Evolutionary conservation across 2,329 filamentous ascomycete species (phyloP), one percentile per base, ranked within the genome.

Genomic region (Penicillium sp.): DNA sequence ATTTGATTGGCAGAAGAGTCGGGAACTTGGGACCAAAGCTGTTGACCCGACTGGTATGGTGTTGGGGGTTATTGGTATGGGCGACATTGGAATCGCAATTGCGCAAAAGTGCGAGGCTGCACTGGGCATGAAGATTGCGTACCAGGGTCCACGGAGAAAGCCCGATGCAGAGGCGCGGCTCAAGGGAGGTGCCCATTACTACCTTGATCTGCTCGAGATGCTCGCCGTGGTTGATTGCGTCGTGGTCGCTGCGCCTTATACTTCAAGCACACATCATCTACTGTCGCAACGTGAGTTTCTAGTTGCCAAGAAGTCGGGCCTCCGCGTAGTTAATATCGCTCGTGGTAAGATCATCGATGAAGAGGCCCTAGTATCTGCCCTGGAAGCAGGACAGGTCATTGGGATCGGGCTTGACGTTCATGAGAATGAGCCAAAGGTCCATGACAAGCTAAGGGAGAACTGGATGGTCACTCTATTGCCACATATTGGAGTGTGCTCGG

Each of bases 21-120:
- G 56, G 28, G 56, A 58, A 26, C 42, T 58, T 33, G 56, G 56
- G n/a, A 42, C 38, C 40, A 58, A 47, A 28, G 56, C 56, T 47
- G 52, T 56, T 20, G 56, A 58, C 23, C 56, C 56, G 20, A 35
- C 56, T 28, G 57, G 57, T 23, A 56, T 52, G 53, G 48, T 59
- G 30, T 46, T 59, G 53, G 57, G 57, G 21, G 45, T 59, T 47
- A 24, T 59, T 52, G 57, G 57, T 38, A 26, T 59, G 52, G 57
- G 57, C 28, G 53, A 56, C 53, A 59, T 59, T 59, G 57, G 57
- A 42, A 46, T 59, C 43, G 49, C 56, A 12, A 59, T 59, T 56
- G 57, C 57, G 33, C 42, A 59, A 49, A 59, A 59, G 53, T 56
- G 53, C 43, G 30, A 52, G 43, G 47, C 28, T 43, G 57, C 53